These are phyloP conservation scores for Xenosphaeropsis pyriputrescens DNA, from an alignment of 2,329 filamentous ascomycete species.

Conservation along the genomic window DNA sequence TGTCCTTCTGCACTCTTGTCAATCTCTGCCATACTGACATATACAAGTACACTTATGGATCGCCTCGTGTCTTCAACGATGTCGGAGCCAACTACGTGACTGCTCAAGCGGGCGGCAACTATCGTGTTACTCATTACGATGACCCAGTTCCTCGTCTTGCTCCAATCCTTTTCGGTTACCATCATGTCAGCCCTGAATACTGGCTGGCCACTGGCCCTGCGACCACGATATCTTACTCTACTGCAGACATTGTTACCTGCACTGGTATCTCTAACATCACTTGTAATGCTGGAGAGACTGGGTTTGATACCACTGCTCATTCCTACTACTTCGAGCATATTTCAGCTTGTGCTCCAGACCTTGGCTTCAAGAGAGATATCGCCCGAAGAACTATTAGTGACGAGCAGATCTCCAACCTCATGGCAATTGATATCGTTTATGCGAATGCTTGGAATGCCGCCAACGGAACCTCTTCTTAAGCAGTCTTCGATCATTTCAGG, in stretches of 20 bases:
- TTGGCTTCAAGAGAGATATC: conserved; percentile 1
- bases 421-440: not conserved
- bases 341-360: conserved; percentile 20
- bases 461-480: no score
- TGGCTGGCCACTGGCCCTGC: conserved; percentile 32
- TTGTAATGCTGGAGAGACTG: conserved; percentile 35
- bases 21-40: no score
- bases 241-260: conserved; percentile 30
- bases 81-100: conserved; percentile 38
- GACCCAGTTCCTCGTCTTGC: conserved; percentile 58
- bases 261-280: conserved; percentile 27
- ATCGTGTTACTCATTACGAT: conserved; percentile 49
- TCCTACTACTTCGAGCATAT: conserved; percentile 31
- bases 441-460: no score
- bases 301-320: conserved; percentile 30
- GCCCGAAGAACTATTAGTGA: not conserved
- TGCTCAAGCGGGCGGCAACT: conserved; percentile 35
- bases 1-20: not conserved
- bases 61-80: conserved; percentile 48
- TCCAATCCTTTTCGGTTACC: conserved; percentile 42
- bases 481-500: no score
- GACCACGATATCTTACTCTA: conserved; percentile 20
- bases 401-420: not conserved
- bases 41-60: conserved; percentile 43
- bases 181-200: conserved; percentile 57